Conservation (phyloP, 1,284 basidiomycete species). For the Rhodotorula mucilaginosa region DNA sequence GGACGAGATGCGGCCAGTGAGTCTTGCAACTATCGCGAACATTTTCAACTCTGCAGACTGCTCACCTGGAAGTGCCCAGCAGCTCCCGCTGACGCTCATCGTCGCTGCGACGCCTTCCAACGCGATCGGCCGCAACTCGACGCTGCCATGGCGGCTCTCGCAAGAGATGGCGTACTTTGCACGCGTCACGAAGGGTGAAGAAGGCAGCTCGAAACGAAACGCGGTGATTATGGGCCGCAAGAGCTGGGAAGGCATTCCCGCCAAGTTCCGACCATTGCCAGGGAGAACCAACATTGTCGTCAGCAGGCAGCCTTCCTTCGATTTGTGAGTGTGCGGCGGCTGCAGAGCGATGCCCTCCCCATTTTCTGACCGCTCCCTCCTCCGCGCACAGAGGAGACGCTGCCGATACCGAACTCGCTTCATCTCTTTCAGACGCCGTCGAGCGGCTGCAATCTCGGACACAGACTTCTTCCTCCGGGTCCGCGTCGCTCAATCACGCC, state of each 20-base stretch:
- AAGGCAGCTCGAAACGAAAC: conserved; percentile 56
- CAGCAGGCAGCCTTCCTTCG: conserved; percentile 62
- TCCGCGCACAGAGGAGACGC: conserved; percentile 1
- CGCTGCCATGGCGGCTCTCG: conserved; percentile 83
- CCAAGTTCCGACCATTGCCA: conserved; percentile 76
- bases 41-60: too few relatives aligned
- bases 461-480: conserved; percentile 55
- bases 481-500: conserved; percentile 39
- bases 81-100: conserved; percentile 69
- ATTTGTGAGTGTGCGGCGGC: conserved; percentile 58
- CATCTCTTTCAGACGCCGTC: conserved; percentile 47
- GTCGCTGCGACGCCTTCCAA: conserved; percentile 85
- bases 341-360: not conserved
- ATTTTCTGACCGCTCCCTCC: not conserved
- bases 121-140: conserved; percentile 75
- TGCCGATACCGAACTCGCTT: conserved; percentile 14
- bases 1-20: conserved; percentile 20
- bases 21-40: not conserved
- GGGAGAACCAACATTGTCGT: conserved; percentile 79
- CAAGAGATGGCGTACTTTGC: conserved; percentile 94
- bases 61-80: conserved; percentile 2
- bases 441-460: conserved; percentile 55
- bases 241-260: conserved; percentile 97
- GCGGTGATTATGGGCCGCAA: conserved; percentile 93
- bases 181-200: conserved; percentile 64